These are phyloP conservation scores for Trichoderma sp. DNA, from an alignment of 2,329 filamentous ascomycete genomes.

Conservation along the genomic window DNA sequence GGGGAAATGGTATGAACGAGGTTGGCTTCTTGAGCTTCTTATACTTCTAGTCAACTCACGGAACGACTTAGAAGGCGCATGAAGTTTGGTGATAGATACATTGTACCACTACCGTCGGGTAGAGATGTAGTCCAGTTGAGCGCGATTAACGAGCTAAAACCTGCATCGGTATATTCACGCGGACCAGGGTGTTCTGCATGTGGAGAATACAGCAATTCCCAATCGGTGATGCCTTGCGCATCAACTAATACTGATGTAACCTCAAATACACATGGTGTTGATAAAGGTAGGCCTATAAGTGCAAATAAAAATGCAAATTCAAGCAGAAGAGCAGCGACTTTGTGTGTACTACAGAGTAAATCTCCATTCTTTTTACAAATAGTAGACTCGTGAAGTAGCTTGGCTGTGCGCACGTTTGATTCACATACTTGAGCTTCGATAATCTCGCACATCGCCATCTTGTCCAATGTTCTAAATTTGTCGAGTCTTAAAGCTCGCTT, in stretches of 20 bases:
- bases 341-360: not conserved
- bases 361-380: not conserved
- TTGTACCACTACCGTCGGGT: not conserved
- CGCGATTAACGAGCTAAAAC: not conserved
- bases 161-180: not conserved
- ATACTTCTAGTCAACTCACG: not conserved
- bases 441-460: not conserved
- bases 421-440: not conserved
- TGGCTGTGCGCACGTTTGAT: not conserved
- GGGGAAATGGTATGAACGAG: not conserved
- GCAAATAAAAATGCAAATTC: too few species aligned
- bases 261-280: not conserved
- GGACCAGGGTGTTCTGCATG: not conserved
- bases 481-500: not conserved
- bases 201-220: not conserved
- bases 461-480: too few species aligned
- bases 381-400: rapidly evolving
- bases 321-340: not conserved
- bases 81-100: not conserved
- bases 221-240: not conserved
- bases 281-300: not conserved
- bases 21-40: not conserved
- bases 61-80: not conserved
- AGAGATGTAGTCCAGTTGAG: not conserved
- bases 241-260: not conserved